Base-by-base conservation (phyloP, 1,284 basidiomycete genomes). In the Rhodotorula sp. region DNA sequence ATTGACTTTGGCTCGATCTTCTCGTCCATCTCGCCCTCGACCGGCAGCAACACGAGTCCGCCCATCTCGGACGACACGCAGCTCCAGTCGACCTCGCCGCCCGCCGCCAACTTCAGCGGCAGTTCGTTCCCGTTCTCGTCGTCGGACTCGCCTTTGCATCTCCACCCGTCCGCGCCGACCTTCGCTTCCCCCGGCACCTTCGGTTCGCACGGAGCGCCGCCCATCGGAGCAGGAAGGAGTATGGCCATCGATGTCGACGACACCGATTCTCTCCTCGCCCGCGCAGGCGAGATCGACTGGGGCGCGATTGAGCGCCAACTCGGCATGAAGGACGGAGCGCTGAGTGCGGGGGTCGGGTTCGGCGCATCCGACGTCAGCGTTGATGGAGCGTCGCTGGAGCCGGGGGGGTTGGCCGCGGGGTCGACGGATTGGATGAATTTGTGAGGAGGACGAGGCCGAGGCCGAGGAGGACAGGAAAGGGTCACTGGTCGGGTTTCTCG, bases 231-330 rank as follows among this genome's bases (percentile, higher is more conserved):
- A 4, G 53, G 32, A 13, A 11, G 20, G 4, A 20, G 22, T 7
- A 57, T 57, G 55, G 55, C 39, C 22, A n/a, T 57, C n/a, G 55
- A 57, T n/a, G 36, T 36, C 22, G 54, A 36, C 22, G 54, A 36
- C 34, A 34, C 34, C 32, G 32, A 36, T 11, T n/a, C 39, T 6
- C 39, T 44, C 39, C 39, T 44, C 39, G 39, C 39, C 3, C 39
- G 39, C 11, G 39, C 39, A 13, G 39, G 55, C 36, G 55, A n/a
- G 55, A 36, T 44, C 34, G 36, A 57, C 39, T 57, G 55, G 55
- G 3, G n/a, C 4, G 55, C 55, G 55, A 36, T 57, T 17, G 55
- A 57, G 55, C 24, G n/a, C 11, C 34, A 44, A n/a, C 55, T 57
- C 55, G 55, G 55, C 17, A 57, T 57, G 36, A 36, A 39, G 39